phyloP scores from a whole-genome alignment of 345 rosid species.

The Gynandropsis gynandra region DNA sequence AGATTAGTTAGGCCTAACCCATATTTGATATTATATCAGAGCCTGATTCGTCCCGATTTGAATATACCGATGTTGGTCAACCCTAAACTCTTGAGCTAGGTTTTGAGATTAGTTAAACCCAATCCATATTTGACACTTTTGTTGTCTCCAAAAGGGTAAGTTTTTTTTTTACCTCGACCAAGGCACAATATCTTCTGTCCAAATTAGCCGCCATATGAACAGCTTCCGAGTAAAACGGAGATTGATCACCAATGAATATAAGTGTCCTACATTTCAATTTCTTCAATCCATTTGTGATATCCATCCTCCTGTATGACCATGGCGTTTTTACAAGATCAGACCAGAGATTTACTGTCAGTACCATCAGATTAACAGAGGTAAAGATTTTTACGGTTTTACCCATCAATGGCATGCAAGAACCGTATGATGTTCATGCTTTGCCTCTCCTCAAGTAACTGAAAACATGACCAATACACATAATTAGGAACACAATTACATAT shows the following conservation, averaged over 20 bases:
- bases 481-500: constrained; percentile 4
- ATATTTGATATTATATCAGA: too few species aligned
- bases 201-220: constrained; percentile 70
- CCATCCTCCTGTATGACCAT: constrained; percentile 61
- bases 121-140: too few species aligned
- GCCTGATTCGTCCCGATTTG: too few species aligned
- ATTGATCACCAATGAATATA: constrained; percentile 79
- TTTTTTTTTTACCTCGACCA: constrained; percentile 90
- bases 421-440: constrained; percentile 56
- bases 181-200: constrained; percentile 81
- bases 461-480: constrained; percentile 13
- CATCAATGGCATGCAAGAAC: constrained; percentile 66
- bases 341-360: too few species aligned
- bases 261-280: constrained; percentile 79
- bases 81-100: too few species aligned
- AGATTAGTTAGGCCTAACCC: too few species aligned
- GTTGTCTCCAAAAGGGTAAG: too few species aligned
- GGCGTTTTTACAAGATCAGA: neutral
- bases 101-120: too few species aligned
- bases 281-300: constrained; percentile 62
- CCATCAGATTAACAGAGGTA: neutral
- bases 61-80: too few species aligned
- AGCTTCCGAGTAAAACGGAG: constrained; percentile 88
- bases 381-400: constrained; percentile 24
- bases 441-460: constrained; percentile 82